phyloP scores from a whole-genome alignment of 768 basidiomycete species.

The Podaxis pistillaris region DNA sequence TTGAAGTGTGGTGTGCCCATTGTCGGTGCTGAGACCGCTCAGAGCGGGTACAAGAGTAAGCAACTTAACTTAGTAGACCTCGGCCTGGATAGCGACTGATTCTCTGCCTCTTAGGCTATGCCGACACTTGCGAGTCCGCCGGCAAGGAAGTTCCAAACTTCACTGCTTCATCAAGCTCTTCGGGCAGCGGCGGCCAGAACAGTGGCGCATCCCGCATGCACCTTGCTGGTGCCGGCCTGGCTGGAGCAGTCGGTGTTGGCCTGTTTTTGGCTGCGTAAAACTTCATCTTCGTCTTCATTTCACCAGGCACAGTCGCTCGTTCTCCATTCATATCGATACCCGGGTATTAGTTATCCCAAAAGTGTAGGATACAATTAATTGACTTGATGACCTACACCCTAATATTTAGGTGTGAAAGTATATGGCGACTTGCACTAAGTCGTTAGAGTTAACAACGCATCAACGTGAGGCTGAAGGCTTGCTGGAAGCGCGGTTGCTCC shows the following conservation, averaged over 20 bases:
- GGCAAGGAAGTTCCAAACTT: conserved; percentile 2
- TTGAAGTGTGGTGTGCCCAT: neutral
- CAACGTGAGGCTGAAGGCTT: no score
- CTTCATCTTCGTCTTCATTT: neutral
- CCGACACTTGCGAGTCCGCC: conserved; percentile 4
- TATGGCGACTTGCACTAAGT: no score
- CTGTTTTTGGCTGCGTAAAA: conserved; percentile 1
- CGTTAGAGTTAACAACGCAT: no score
- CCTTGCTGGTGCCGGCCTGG: neutral
- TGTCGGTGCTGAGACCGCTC: neutral
- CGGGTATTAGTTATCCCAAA: neutral
- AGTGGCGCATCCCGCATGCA: neutral
- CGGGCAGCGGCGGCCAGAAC: neutral
- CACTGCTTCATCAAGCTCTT: neutral
- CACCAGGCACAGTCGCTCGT: neutral
- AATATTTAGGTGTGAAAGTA: no score
- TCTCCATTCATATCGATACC: neutral
- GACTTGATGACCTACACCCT: no score
- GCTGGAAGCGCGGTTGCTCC: no score
- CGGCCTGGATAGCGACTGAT: neutral
- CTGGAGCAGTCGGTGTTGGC: neutral
- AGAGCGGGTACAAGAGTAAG: conserved; percentile 3
- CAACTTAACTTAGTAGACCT: neutral
- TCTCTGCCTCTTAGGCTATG: neutral
- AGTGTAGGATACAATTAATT: no score